A percentile compares a stretch with the other conserved stretches of the same genome.
These are phyloP conservation scores for Curvularia hawaiiensis DNA, from an alignment of 2,329 filamentous ascomycete genomes.

Conservation along the genomic window DNA sequence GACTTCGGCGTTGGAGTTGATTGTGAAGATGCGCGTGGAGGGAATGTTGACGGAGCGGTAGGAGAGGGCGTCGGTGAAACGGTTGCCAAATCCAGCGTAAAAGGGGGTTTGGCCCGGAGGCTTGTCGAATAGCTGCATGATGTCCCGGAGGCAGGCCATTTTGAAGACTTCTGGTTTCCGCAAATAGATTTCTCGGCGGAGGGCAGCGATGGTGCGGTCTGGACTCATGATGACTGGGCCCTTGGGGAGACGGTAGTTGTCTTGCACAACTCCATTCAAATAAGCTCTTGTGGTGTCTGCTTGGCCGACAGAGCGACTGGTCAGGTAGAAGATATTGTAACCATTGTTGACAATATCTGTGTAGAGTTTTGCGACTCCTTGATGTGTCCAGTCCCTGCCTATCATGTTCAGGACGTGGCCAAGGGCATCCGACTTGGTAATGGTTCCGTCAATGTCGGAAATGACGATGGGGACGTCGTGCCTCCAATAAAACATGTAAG, in stretches of 20 bases:
- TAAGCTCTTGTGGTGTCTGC: slow-evolving; percentile 90
- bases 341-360: slow-evolving; percentile 94
- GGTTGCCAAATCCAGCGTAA: slow-evolving; percentile 96
- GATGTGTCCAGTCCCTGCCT: slow-evolving; percentile 96
- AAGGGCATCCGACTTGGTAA: slow-evolving; percentile 94
- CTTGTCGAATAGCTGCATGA: slow-evolving; percentile 78
- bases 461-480: slow-evolving; percentile 93
- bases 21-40: slow-evolving; percentile 93
- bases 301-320: slow-evolving; percentile 90
- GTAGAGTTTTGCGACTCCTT: slow-evolving; percentile 95
- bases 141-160: slow-evolving; percentile 96
- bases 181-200: slow-evolving; percentile 90
- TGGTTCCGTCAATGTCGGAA: slow-evolving; percentile 97
- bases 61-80: slow-evolving; percentile 92
- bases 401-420: slow-evolving; percentile 97
- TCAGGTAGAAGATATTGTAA: slow-evolving; percentile 99
- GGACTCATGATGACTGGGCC: slow-evolving; percentile 95
- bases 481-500: slow-evolving; percentile 93
- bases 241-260: slow-evolving; percentile 81
- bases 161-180: slow-evolving; percentile 99
- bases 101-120: slow-evolving; percentile 75
- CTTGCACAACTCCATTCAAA: slow-evolving; percentile 85
- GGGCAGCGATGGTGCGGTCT: slow-evolving; percentile 90
- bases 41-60: slow-evolving; percentile 97
- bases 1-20: slow-evolving; percentile 97